These are phyloP conservation scores for Macadamia tetraphylla DNA, from an alignment of 164 flowering plant genomes.

Conservation along the genomic window DNA sequence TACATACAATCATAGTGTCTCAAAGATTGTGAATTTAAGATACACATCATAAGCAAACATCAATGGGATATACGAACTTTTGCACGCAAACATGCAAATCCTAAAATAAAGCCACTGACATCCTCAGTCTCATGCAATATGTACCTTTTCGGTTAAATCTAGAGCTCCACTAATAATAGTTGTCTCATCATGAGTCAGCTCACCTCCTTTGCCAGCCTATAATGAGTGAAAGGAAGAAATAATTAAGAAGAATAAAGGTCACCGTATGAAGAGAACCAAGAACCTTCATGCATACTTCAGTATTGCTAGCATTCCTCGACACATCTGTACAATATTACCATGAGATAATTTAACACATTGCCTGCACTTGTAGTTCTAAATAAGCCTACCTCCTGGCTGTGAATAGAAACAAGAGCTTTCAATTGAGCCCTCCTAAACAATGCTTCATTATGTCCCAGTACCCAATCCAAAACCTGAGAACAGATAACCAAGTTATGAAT, in stretches of 20 bases:
- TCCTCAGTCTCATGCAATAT: background rate
- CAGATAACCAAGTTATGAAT: background rate
- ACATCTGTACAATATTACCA: background rate
- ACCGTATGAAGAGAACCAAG: background rate
- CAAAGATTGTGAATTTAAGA: no score
- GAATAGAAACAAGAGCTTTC: conserved; percentile 93
- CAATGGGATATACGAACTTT: background rate
- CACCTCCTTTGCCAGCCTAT: conserved; percentile 98
- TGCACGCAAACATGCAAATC: background rate
- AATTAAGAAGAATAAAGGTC: conserved; percentile 1
- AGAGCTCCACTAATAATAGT: conserved; percentile 99
- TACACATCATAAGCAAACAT: no score
- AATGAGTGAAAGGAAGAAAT: conserved; percentile 1
- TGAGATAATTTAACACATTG: background rate
- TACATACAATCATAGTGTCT: no score
- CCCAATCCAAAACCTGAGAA: conserved; percentile 75
- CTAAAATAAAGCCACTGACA: conserved; percentile 1
- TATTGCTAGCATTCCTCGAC: background rate
- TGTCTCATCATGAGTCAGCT: conserved; percentile 97
- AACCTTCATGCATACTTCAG: background rate
- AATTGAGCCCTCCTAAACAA: conserved; percentile 92
- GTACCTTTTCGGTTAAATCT: conserved; percentile 94
- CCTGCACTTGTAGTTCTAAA: conserved; percentile 1
- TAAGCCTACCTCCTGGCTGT: conserved; percentile 69
- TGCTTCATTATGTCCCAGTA: conserved; percentile 83